Evolutionary conservation across 2,329 filamentous ascomycete genomes (phyloP), one percentile per base, ranked within the genome.

Genomic region (Endothia cerciana): DNA sequence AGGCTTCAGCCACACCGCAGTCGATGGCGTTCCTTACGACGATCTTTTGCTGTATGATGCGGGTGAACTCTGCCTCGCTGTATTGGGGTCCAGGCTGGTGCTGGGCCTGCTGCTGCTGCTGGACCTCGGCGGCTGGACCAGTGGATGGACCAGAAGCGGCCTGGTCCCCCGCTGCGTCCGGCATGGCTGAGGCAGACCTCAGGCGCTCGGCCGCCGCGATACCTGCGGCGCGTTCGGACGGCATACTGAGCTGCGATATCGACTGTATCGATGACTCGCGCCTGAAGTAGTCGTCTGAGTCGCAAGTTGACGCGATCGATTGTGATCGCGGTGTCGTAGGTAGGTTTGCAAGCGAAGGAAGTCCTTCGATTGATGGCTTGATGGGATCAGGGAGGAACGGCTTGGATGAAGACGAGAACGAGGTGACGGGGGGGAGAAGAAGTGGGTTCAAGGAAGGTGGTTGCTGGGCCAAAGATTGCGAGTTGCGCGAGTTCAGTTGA

Each of bases 1-100:
- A 74, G 5, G 87, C 87, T 71, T 87, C 81, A 11, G 87, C 82
- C 38, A 89, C 84, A n/a, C 86, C 85, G 40, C 76, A 72, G 73
- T 87, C 83, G 47, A 89, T 79, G 36, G 87, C 82, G 71, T 78
- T 82, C 70, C 84, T 84, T 33, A 80, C 78, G 41, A 81, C 73
- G 47, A 82, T 81, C 68, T 78, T 81, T 68, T 68, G 51, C 49
- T 58, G 41, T 15, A 64, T 17, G 45, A 68, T 68, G 60, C 64
- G 66, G 43, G 62, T 15, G 33, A 59, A 25, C 51, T 68, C 66
- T 25, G 49, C 58, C 43, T 59, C 60, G 8, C 40, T 68, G 33
- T 62, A 64, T n/a, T 61, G 41, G 60, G 66, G 66, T 7, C 66
- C 66, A 7, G 15, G 51, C 41, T 41, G 60, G 19, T 38, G 55